Base-by-base conservation (phyloP, 2,329 filamentous ascomycete species). In the Epichloe hybrida region DNA sequence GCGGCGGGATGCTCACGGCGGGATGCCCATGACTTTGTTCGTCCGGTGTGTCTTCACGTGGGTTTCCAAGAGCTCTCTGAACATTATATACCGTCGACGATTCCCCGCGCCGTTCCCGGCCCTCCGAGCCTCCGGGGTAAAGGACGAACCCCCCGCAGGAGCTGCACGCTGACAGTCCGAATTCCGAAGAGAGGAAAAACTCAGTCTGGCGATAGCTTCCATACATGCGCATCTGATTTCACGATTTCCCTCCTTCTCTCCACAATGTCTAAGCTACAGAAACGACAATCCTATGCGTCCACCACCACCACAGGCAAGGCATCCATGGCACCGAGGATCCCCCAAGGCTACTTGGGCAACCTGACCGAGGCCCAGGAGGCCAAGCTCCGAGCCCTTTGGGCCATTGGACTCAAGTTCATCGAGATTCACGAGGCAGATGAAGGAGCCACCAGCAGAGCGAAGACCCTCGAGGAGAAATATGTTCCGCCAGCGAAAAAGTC, bases 311-410 rank as follows among this genome's bases (percentile, higher is more conserved):
- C 36, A 13, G 46, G 35, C 17, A 12, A 21, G 12, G 5, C 21
- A 4, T 48, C 46, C 4, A 23, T 38, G 36, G 34, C 46, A 27
- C 34, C 46, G 9, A 38, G 21, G 11, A 47, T 51, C 9, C 44
- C 44, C 13, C 44, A 34, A 5, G 50, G 50, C 13, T 42, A 48
- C 15, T 9, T 51, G 38, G 87, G 86, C 50, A 93, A 85, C 58
- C 74, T 95, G 53, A 94, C 87, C 21, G 66, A 79, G 6, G 86
- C 94, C 54, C 80, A 95, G 68, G 86, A 94, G 59, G 76, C 76
- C 54, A 94, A 90, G 69, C 71, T 95, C 53, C 84, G 83, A 61
- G 84, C 90, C 64, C 76, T 95, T 57, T 95, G 89, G 89, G 69
- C 76, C 15, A 72, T 81, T 52, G 76, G 85, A 34, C 74, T 90